phyloP scores from a whole-genome alignment of 2,329 filamentous ascomycete genomes.

The Parasarocladium wereldwijsianum region DNA sequence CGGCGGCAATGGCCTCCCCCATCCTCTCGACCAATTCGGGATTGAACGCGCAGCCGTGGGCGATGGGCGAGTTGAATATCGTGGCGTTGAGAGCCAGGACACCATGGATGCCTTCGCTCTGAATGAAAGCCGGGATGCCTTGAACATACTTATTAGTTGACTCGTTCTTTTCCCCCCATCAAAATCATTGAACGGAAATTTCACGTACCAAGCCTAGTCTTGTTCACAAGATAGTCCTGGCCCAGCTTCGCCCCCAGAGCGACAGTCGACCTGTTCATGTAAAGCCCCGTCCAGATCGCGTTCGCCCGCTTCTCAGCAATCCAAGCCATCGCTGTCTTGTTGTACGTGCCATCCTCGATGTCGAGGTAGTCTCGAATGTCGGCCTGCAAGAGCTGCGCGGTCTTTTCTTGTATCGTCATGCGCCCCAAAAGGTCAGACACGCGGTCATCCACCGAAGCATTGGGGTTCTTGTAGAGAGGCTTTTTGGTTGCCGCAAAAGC shows the following conservation, averaged over 20 bases:
- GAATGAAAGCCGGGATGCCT: conserved; percentile 59
- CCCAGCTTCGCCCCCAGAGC: conserved; percentile 46
- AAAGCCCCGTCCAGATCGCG: conserved; percentile 57
- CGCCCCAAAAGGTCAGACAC: conserved; percentile 52
- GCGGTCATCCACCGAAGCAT: conserved; percentile 45
- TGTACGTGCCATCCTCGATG: conserved; percentile 50
- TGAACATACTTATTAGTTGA: no score
- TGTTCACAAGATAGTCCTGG: conserved; percentile 52
- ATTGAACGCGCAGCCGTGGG: conserved; percentile 57
- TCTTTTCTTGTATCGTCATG: conserved; percentile 65
- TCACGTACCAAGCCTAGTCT: conserved; percentile 17
- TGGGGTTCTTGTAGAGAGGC: conserved; percentile 47
- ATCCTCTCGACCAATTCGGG: conserved; percentile 49
- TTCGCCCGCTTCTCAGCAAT: conserved; percentile 54
- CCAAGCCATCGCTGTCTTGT: conserved; percentile 49
- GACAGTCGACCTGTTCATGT: conserved; percentile 48
- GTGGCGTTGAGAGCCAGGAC: conserved; percentile 59
- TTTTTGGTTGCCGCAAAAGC: conserved; percentile 11
- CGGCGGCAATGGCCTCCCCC: conserved; percentile 49
- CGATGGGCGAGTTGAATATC: conserved; percentile 68
- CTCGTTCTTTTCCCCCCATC: no score
- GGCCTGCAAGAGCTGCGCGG: conserved; percentile 52
- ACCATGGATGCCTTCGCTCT: conserved; percentile 62
- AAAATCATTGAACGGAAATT: no score
- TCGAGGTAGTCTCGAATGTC: conserved; percentile 65